Evolutionary conservation across 805 yeast genomes (phyloP).

Genomic region (Lipomyces japonicus): DNA sequence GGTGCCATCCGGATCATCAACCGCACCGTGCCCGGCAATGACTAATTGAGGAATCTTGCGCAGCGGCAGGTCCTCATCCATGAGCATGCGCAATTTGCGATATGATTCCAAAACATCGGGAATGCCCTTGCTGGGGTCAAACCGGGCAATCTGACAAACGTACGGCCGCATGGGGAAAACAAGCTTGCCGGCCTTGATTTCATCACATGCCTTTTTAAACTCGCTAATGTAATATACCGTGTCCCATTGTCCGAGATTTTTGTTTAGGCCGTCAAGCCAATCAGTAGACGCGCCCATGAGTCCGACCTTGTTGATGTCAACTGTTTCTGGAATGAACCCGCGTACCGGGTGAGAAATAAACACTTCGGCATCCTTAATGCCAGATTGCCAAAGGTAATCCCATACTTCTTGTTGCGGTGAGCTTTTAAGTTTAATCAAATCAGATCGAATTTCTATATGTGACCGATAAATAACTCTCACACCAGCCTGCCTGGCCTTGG

Average conservation of each 20-base stretch:
- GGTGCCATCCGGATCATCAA: conserved; percentile 29
- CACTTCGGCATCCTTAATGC: conserved; percentile 27
- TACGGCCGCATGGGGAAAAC: conserved; percentile 27
- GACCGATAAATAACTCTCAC: conserved; percentile 25
- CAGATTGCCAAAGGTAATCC: conserved; percentile 23
- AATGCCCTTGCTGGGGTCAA: conserved; percentile 29
- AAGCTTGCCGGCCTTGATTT: conserved; percentile 23
- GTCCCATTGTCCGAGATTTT: conserved; percentile 24
- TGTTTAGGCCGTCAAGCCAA: conserved; percentile 28
- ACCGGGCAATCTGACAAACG: conserved; percentile 26
- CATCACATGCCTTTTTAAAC: conserved; percentile 23
- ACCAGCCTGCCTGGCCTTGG: conserved; percentile 24
- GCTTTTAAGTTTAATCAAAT: conserved; percentile 13
- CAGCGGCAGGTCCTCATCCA: conserved; percentile 26
- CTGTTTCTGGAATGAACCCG: conserved; percentile 25
- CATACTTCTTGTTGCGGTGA: conserved; percentile 28
- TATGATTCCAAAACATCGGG: conserved; percentile 27
- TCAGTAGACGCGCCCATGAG: conserved; percentile 28
- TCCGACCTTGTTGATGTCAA: conserved; percentile 18
- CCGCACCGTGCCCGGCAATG: conserved; percentile 28
- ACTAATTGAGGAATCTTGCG: conserved; percentile 29
- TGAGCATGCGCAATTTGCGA: conserved; percentile 16
- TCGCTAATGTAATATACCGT: conserved; percentile 24
- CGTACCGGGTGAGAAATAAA: conserved; percentile 29
- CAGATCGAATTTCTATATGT: conserved; percentile 28